Percentiles rank a stretch among this genome's conserved stretches.
phyloP scores from a whole-genome alignment of 2,329 filamentous ascomycete species.

The Trichoderma sp. region DNA sequence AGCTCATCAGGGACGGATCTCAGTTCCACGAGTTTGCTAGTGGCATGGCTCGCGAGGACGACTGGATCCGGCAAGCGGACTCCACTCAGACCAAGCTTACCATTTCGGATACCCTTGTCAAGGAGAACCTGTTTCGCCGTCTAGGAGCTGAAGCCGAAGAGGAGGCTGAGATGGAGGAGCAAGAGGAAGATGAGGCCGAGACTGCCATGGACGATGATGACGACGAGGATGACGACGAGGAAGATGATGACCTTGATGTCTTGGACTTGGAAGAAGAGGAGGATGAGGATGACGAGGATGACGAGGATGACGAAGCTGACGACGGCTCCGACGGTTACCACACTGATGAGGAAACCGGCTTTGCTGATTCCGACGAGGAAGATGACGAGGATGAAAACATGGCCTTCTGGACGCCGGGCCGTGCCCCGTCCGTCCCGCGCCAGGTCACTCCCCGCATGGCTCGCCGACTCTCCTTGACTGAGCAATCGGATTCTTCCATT shows the following conservation, averaged over 20 bases:
- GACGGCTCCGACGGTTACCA: constrained; percentile 66
- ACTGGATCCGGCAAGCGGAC: constrained; percentile 77
- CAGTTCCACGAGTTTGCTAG: constrained; percentile 91
- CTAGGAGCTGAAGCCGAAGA: constrained; percentile 88
- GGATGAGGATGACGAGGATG: constrained; percentile 37
- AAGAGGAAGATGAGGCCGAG: constrained; percentile 48
- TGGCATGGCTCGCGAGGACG: constrained; percentile 75
- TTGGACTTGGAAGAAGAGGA: constrained; percentile 45
- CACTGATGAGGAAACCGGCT: constrained; percentile 67
- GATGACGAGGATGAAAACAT: constrained; percentile 64
- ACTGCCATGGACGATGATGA: constrained; percentile 38
- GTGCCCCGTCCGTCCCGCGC: constrained; percentile 36
- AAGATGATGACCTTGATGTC: constrained; percentile 42
- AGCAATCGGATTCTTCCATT: constrained; percentile 59
- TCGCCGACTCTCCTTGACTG: constrained; percentile 40
- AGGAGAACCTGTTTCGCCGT: constrained; percentile 84
- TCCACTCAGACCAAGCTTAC: constrained; percentile 70
- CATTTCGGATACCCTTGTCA: constrained; percentile 81
- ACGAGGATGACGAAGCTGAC: constrained; percentile 52
- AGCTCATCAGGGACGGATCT: constrained; percentile 53
- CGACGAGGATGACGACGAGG: constrained; percentile 45
- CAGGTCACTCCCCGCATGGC: constrained; percentile 35
- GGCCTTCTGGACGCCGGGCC: constrained; percentile 53
- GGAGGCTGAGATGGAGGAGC: constrained; percentile 73
- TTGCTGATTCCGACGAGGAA: constrained; percentile 65